Evolutionary conservation across 2,329 filamentous ascomycete genomes (phyloP).

Genomic region (Bisporella sp.): DNA sequence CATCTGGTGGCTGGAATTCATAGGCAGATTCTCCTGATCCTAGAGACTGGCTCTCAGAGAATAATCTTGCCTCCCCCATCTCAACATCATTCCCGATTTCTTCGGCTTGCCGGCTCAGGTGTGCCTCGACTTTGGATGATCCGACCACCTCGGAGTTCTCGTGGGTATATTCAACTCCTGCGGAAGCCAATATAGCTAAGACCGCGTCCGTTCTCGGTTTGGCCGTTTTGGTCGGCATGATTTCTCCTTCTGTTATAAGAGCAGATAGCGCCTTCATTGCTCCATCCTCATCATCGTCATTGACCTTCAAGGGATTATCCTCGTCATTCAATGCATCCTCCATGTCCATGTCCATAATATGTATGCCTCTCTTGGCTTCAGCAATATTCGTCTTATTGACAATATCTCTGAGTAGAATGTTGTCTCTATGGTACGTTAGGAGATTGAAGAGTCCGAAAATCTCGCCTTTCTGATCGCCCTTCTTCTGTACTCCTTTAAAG

Average conservation of each 20-base stretch:
- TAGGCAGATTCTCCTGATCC: conserved; percentile 19
- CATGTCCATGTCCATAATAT: conserved; percentile 69
- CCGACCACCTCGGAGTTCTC: conserved; percentile 95
- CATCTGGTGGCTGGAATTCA: conserved; percentile 55
- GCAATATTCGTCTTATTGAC: conserved; percentile 98
- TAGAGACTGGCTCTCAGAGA: conserved; percentile 40
- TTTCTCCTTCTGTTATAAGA: conserved; percentile 43
- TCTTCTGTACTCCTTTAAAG: conserved; percentile 88
- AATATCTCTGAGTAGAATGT: conserved; percentile 82
- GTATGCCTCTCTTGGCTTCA: conserved; percentile 80
- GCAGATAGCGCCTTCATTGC: conserved; percentile 68
- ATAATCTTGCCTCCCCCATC: conserved; percentile 47
- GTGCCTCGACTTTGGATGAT: conserved; percentile 82
- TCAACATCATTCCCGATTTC: conserved; percentile 35
- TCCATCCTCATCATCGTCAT: conserved; percentile 46
- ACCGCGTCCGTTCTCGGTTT: conserved; percentile 59
- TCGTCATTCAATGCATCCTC: conserved; percentile 51
- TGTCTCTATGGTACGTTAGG: conserved; percentile 73
- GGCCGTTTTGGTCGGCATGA: conserved; percentile 30
- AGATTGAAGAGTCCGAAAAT: conserved; percentile 88
- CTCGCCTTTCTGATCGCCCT: conserved; percentile 77
- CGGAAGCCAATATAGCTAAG: conserved; percentile 79
- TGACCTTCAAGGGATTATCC: conserved; percentile 33
- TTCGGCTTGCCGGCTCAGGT: conserved; percentile 66
- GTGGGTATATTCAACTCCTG: conserved; percentile 91